Conservation (phyloP, 176 grass and related monocot species). For the Oryza longistaminata region DNA sequence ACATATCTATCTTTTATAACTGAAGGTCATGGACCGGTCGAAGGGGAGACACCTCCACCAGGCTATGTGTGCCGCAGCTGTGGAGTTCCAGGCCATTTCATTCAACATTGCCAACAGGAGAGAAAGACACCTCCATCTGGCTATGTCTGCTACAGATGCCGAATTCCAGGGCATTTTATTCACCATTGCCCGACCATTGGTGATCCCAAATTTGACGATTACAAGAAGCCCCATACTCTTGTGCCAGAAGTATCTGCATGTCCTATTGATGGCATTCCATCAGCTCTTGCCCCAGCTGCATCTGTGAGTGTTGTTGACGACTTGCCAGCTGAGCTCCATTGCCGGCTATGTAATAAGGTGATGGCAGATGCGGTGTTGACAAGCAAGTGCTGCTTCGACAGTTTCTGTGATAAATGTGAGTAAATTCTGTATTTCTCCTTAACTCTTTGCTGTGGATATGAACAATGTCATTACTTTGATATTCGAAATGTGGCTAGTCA, state of each 20-base stretch:
- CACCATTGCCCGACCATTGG: conserved; percentile 63
- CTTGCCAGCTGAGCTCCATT: conserved; percentile 61
- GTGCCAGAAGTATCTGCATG: conserved; percentile 38
- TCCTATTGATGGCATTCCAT: conserved; percentile 42
- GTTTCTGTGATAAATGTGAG: conserved; percentile 86
- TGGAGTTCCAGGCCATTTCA: conserved; percentile 65
- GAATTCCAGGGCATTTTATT: conserved; percentile 69
- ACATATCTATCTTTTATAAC: conserved; percentile 9
- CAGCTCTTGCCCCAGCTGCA: conserved; percentile 42
- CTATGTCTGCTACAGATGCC: conserved; percentile 67
- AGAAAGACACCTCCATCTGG: conserved; percentile 50
- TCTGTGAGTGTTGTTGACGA: conserved; percentile 37
- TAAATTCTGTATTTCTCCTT: conserved; percentile 25
- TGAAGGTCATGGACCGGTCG: conserved; percentile 45
- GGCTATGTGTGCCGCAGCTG: conserved; percentile 67
- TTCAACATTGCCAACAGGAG: conserved; percentile 57
- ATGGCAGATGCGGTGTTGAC: conserved; percentile 65
- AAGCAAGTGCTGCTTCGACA: conserved; percentile 65
- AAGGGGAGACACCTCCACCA: conserved; percentile 46
- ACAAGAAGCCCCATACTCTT: conserved; percentile 33
- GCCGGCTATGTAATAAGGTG: conserved; percentile 55
- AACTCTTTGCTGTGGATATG: background rate
- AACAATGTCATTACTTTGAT: background rate
- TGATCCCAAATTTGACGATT: conserved; percentile 53
- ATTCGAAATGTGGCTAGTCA: background rate